Percentiles rank a stretch among this genome's conserved stretches.
Evolutionary conservation across 768 basidiomycete species (phyloP).

Genomic region (Boletales sp.): DNA sequence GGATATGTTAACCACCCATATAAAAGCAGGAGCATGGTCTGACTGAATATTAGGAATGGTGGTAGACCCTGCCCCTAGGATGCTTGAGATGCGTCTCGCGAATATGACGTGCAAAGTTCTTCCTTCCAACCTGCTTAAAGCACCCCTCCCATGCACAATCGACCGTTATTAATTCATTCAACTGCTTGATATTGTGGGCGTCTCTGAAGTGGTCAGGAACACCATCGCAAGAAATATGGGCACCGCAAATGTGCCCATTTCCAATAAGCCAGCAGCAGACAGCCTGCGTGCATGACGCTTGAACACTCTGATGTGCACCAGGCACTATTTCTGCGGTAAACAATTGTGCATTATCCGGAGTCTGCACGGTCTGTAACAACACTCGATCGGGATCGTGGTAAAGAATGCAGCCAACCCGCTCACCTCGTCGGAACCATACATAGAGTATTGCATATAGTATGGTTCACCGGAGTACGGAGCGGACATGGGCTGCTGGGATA

Average conservation of each 20-base stretch:
- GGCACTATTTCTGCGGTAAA: not conserved
- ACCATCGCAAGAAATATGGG: not conserved
- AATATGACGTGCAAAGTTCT: conserved; percentile 5
- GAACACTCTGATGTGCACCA: not conserved
- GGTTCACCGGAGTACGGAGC: not conserved
- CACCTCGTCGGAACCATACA: not conserved
- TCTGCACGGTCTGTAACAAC: not conserved
- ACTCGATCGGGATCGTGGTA: not conserved
- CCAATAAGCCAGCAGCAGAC: too few species aligned
- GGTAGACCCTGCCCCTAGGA: not conserved
- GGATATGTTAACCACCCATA: too few species aligned
- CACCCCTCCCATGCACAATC: not conserved
- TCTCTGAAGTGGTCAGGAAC: not conserved
- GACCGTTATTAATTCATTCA: not conserved
- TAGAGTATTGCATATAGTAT: not conserved
- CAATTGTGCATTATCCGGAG: not conserved
- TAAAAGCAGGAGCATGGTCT: too few species aligned
- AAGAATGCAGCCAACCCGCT: not conserved
- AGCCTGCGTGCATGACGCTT: not conserved
- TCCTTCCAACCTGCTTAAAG: not conserved
- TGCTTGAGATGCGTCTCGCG: not conserved
- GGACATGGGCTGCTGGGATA: not conserved
- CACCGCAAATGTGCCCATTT: not conserved
- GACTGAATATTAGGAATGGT: not conserved
- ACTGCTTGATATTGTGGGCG: not conserved